phyloP scores from a whole-genome alignment of 768 basidiomycete species.

The Piloderma croceum region DNA sequence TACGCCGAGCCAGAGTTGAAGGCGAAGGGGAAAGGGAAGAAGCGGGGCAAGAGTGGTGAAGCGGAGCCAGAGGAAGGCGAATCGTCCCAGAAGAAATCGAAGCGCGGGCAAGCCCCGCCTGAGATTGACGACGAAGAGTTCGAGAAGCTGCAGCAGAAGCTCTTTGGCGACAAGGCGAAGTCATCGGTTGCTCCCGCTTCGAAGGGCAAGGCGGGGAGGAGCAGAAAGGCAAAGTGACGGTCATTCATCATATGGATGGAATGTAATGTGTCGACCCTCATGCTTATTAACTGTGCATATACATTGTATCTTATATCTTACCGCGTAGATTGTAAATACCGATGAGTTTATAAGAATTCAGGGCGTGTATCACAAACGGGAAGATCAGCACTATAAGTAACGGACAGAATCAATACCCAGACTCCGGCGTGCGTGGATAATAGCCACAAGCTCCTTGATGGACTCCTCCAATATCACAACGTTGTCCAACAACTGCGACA shows the following conservation, averaged over 20 bases:
- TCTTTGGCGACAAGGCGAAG: slow-evolving; percentile 43
- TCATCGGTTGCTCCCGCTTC: slow-evolving; percentile 18
- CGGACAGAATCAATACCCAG: slow-evolving; percentile 80
- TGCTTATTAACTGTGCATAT: neutral
- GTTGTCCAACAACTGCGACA: slow-evolving; percentile 87
- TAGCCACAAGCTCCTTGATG: slow-evolving; percentile 86
- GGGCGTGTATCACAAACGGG: too few relatives aligned
- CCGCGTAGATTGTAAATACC: neutral
- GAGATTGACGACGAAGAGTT: slow-evolving; percentile 67
- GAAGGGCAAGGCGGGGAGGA: slow-evolving; percentile 24
- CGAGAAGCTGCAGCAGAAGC: slow-evolving; percentile 50
- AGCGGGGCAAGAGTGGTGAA: slow-evolving; percentile 39
- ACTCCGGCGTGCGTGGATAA: slow-evolving; percentile 77
- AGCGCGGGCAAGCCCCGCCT: slow-evolving; percentile 35
- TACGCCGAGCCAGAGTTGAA: slow-evolving; percentile 57
- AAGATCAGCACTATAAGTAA: slow-evolving; percentile 66
- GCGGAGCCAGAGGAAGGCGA: slow-evolving; percentile 34
- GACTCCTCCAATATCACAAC: slow-evolving; percentile 92
- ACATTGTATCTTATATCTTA: neutral
- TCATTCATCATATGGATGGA: neutral
- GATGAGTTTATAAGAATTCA: too few relatives aligned
- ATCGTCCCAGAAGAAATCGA: slow-evolving; percentile 48
- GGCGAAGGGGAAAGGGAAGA: slow-evolving; percentile 42
- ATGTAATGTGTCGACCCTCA: too few relatives aligned
- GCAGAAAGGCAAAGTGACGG: slow-evolving; percentile 32